Evolutionary conservation across 345 rosid genomes (phyloP), one percentile per base, ranked within the genome.

Genomic region (Erucastrum elatum): DNA sequence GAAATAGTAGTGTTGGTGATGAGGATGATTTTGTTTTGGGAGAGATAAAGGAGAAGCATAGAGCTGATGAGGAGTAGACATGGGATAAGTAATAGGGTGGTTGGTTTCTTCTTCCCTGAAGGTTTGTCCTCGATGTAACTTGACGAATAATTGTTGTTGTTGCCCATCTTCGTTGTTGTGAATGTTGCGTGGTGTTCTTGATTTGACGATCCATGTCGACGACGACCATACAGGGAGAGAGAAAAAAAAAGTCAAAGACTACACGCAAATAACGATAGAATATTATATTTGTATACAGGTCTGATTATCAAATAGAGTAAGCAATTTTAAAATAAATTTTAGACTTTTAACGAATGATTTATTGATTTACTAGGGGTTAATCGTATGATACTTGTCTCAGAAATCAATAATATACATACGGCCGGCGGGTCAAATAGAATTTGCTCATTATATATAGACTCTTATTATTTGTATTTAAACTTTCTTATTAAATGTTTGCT

Each of bases 11-110:
- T 53, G 35, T 33, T 26, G 67, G 53, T 41, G 83, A 58, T 70
- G 80, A 64, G 64, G 59, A 53, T 29, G 71, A 30, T 51, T 63
- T 74, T 68, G 77, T 61, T 62, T 62, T 68, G 82, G 39, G 79
- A 75, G 27, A 64, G 61, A 39, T n/a, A 72, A 34, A 64, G 26
- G 29, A 75, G 80, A 65, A 80, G 64, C 0, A 75, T 33, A 80
- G 79, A 55, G 33, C 1, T 75, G 31, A 76, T 30, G 55, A 80
- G 3, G 1, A 80, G 83, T 72, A 75, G 2, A 80, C 53, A 46
- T 46, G 15, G 68, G 17, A 80, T 27, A 30, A 80, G 72, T 0
- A 80, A 69, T 4, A 75, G 72, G 44, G 5, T 30, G 0, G 67
- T 56, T 13, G 68, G 62, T 75, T 64, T 80, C 70, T 41, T 64